A percentile compares a stretch with the other conserved stretches of the same genome.
These are phyloP conservation scores for Brassica hybrid DNA, from an alignment of 441 rosid genomes.

Conservation along the genomic window DNA sequence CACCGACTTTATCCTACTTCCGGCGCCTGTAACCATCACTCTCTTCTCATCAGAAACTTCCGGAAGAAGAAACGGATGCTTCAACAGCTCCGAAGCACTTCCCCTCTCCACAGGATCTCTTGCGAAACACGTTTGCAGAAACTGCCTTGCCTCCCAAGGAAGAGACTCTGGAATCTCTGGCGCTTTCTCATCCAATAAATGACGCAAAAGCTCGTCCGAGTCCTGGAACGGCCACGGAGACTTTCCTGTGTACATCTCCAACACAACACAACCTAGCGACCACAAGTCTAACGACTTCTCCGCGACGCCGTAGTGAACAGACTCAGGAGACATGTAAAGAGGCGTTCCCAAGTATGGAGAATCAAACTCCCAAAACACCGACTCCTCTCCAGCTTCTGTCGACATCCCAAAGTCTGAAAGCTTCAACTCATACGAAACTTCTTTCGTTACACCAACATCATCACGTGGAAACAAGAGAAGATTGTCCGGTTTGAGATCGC, in stretches of 20 bases:
- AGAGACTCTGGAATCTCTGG: conserved; percentile 30
- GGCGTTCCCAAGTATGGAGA: conserved; percentile 31
- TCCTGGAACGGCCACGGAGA: conserved; percentile 5
- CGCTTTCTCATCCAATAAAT: neutral
- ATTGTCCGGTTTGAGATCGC: conserved; percentile 39
- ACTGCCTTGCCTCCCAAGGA: conserved; percentile 32
- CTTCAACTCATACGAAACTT: conserved; percentile 23
- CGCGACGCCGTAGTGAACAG: conserved; percentile 20
- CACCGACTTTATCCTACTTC: conserved; percentile 20
- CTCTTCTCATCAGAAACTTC: conserved; percentile 24
- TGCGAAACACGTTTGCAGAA: conserved; percentile 30
- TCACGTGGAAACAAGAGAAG: conserved; percentile 29
- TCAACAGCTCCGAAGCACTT: conserved; percentile 22
- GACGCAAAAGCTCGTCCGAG: neutral
- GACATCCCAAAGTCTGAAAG: conserved; percentile 37
- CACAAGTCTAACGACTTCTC: conserved; percentile 30
- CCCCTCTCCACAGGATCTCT: conserved; percentile 16
- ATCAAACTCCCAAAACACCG: conserved; percentile 3
- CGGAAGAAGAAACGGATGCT: conserved; percentile 12
- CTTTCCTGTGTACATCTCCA: conserved; percentile 29
- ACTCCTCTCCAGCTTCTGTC: conserved; percentile 6
- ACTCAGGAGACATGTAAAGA: conserved; percentile 33
- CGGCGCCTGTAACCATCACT: conserved; percentile 31
- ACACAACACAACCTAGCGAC: conserved; percentile 38
- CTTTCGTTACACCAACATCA: neutral